Base-by-base conservation (phyloP, 495 filamentous ascomycete species). In the Pyrenopolyporus hunteri region DNA sequence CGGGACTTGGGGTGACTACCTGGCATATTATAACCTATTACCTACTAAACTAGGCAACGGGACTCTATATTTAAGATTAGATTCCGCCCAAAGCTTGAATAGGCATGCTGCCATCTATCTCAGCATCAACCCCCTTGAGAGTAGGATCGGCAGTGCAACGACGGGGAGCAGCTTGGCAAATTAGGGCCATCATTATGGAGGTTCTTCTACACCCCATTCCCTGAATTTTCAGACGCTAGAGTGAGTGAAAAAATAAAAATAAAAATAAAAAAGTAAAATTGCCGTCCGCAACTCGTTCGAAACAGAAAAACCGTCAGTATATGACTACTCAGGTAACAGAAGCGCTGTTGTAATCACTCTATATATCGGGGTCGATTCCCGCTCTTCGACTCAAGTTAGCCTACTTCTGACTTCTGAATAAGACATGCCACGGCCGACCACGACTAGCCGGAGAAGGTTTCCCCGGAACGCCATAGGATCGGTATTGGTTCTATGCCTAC, bases 1-100 rank as follows among this genome's bases (percentile, higher is more conserved):
- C 51, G 58, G 35, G 53, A 58, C 46, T 13, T 54, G 31, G 53
- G 35, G 47, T 62, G 7, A 19, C 28, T 47, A 20, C 48, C 4
- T 29, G 23, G 10, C 26, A 45, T 56, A 44, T 19, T 9, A 57
- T 31, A 16, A 5, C 42, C 17, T 48, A 44, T 36, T 16, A 37
- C n/a, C n/a, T n/a, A n/a, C 11, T 28, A 60, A 19, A 17, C 44
- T 7, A 40, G 19, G 23, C 9, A 23, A 33, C 33, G 23, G 19
- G 46, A 49, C 11, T 46, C 52, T 40, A 58, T 42, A 52, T 25
- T 28, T 31, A 14, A 43, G 39, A 48, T 43, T 57, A 64, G 16
- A 35, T 37, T 32, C 11, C 9, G 39, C 52, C 33, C 6, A 19
- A 32, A 40, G 29, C 17, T 57, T 26, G 31, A 28, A 53, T 48